Evolutionary conservation across 1,139 yeast species (phyloP).

Genomic region (Pichia sp.): DNA sequence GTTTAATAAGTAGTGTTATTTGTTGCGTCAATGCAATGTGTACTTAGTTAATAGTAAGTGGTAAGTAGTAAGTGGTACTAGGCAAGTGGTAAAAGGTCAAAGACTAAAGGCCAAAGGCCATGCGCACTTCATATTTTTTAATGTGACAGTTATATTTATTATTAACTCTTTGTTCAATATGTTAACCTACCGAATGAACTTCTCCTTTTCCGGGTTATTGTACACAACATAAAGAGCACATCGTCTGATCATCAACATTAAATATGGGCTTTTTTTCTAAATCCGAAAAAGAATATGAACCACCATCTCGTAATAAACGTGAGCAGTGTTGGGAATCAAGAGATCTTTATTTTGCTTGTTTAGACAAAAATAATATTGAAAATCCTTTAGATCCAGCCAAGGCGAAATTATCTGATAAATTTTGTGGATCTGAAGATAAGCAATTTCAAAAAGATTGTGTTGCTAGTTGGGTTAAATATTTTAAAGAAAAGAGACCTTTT

Average conservation of each 20-base stretch:
- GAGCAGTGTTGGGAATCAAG: slow-evolving; percentile 64
- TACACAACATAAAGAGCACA: neutral
- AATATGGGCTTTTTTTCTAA: slow-evolving; percentile 6
- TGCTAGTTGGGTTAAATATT: slow-evolving; percentile 63
- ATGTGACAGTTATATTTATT: too few relatives aligned
- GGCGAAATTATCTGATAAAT: slow-evolving; percentile 25
- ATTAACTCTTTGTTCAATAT: too few relatives aligned
- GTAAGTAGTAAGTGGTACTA: too few relatives aligned
- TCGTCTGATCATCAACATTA: too few relatives aligned
- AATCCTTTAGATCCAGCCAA: slow-evolving; percentile 41
- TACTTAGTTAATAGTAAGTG: too few relatives aligned
- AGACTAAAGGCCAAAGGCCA: too few relatives aligned
- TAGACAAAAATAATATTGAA: slow-evolving; percentile 46
- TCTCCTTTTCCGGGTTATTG: too few relatives aligned
- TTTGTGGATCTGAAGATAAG: slow-evolving; percentile 42
- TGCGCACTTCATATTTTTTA: too few relatives aligned
- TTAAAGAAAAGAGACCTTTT: slow-evolving; percentile 58
- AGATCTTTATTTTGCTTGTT: slow-evolving; percentile 51
- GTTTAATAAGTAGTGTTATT: neutral
- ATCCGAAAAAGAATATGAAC: slow-evolving; percentile 28
- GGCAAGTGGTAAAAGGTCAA: too few relatives aligned
- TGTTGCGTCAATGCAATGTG: too few relatives aligned
- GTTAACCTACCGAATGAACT: too few relatives aligned
- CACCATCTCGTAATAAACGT: slow-evolving; percentile 49
- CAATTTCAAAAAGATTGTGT: slow-evolving; percentile 51